A percentile compares a stretch with the other conserved stretches of the same genome.
These are phyloP conservation scores for Paspalum vaginatum DNA, from an alignment of 176 grass and related monocot genomes.

Conservation along the genomic window DNA sequence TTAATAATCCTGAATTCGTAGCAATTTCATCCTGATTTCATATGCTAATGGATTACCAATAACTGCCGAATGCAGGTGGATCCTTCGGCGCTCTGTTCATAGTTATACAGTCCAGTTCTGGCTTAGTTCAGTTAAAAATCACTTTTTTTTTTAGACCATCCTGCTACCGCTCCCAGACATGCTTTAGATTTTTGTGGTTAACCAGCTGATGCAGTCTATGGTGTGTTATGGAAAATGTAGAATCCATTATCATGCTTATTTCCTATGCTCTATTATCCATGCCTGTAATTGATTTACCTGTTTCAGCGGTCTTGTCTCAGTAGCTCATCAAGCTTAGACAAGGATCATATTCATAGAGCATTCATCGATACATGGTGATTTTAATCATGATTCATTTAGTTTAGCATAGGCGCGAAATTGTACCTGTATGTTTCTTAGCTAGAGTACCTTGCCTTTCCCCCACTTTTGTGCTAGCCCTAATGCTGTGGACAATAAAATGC, in stretches of 20 bases:
- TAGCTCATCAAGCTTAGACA: background rate
- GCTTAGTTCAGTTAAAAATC: background rate
- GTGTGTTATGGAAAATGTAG: background rate
- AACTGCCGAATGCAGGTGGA: background rate
- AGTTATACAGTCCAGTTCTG: background rate
- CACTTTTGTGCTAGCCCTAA: slow-evolving; percentile 30
- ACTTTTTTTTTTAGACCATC: background rate
- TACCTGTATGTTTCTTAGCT: slow-evolving; percentile 30
- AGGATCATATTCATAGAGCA: background rate
- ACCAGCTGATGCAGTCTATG: background rate
- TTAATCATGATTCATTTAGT: slow-evolving; percentile 16
- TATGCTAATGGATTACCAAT: background rate
- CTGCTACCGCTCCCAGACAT: background rate
- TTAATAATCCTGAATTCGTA: slow-evolving; percentile 1
- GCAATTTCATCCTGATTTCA: background rate
- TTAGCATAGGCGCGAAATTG: slow-evolving; percentile 3
- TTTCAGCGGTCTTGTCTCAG: background rate
- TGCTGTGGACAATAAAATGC: slow-evolving; percentile 38
- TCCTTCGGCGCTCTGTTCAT: background rate
- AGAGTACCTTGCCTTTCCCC: slow-evolving; percentile 27
- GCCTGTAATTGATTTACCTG: background rate
- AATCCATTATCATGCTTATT: background rate
- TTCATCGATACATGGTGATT: background rate
- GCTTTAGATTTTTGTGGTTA: slow-evolving; percentile 3
- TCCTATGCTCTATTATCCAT: background rate